phyloP scores from a whole-genome alignment of 2,329 filamentous ascomycete species.

The Metarhizium brunneum region DNA sequence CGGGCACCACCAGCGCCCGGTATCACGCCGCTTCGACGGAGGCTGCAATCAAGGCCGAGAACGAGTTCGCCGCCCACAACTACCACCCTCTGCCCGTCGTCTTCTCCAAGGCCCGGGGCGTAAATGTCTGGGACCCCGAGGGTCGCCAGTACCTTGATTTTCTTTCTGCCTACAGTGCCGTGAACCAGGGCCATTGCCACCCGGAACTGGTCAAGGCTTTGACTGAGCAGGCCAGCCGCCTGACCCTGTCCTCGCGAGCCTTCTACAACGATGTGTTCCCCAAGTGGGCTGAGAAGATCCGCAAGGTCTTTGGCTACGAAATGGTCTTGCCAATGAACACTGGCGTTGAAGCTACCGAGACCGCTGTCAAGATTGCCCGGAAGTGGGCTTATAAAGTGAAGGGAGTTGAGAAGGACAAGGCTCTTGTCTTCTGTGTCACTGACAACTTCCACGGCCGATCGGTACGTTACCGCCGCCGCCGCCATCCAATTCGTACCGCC shows the following conservation, averaged over 20 bases:
- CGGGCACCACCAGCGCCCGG: constrained; percentile 24
- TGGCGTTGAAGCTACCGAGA: constrained; percentile 92
- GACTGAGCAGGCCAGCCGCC: constrained; percentile 75
- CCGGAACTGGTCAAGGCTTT: constrained; percentile 89
- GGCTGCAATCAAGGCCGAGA: constrained; percentile 70
- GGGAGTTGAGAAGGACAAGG: constrained; percentile 75
- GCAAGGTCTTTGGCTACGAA: constrained; percentile 83
- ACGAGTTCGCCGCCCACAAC: constrained; percentile 89
- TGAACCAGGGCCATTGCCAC: constrained; percentile 98
- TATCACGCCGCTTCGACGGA: constrained; percentile 72
- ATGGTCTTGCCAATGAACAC: constrained; percentile 99
- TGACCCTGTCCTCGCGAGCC: constrained; percentile 87
- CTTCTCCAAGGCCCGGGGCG: constrained; percentile 76
- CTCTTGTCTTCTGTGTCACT: constrained; percentile 70
- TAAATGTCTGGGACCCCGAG: constrained; percentile 94
- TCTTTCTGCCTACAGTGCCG: constrained; percentile 92
- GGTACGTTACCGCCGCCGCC: constrained; percentile 38
- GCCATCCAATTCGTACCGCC: neutral
- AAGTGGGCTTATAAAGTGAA: constrained; percentile 99
- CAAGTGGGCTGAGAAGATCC: constrained; percentile 87
- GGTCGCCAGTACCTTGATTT: constrained; percentile 95
- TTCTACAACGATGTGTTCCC: constrained; percentile 99
- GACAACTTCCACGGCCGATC: constrained; percentile 98
- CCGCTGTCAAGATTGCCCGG: constrained; percentile 86
- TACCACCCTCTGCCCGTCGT: constrained; percentile 96